Evolutionary conservation across 2,329 filamentous ascomycete genomes (phyloP).

Genomic region (Atkinsonella texensis): DNA sequence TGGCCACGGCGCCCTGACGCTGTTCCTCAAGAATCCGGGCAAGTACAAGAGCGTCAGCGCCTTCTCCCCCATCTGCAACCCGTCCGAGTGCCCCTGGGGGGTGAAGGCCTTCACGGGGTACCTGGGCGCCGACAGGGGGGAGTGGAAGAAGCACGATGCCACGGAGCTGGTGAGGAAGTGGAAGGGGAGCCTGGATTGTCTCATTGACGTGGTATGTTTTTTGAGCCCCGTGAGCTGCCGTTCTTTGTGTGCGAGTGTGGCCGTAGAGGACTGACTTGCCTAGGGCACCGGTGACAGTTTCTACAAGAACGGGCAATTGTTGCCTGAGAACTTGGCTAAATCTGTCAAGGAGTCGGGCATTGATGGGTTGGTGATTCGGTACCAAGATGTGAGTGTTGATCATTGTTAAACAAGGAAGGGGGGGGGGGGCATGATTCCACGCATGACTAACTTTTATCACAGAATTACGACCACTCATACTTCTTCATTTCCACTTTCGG

Average conservation of each 20-base stretch:
- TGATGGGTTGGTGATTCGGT: slow-evolving; percentile 62
- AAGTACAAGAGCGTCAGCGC: slow-evolving; percentile 82
- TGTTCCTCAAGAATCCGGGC: slow-evolving; percentile 86
- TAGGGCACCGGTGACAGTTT: slow-evolving; percentile 91
- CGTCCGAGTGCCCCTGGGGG: slow-evolving; percentile 78
- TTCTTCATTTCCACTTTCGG: slow-evolving; percentile 89
- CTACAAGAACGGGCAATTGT: slow-evolving; percentile 84
- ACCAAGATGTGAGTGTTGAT: slow-evolving; percentile 51
- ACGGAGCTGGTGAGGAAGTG: slow-evolving; percentile 75
- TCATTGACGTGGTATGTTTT: slow-evolving; percentile 72
- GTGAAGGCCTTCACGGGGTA: slow-evolving; percentile 92
- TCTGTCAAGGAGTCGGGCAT: slow-evolving; percentile 68
- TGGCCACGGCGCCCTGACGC: slow-evolving; percentile 83
- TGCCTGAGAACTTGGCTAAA: slow-evolving; percentile 83
- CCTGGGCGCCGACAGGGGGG: slow-evolving; percentile 61
- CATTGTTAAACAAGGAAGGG: too few relatives aligned
- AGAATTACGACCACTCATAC: slow-evolving; percentile 95
- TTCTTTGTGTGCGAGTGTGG: too few relatives aligned
- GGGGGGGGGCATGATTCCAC: too few relatives aligned
- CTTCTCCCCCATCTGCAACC: slow-evolving; percentile 85
- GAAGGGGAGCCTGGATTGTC: slow-evolving; percentile 57
- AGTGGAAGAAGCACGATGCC: slow-evolving; percentile 84
- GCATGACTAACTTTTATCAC: neutral
- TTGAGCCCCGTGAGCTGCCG: too few relatives aligned
- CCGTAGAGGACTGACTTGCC: neutral